phyloP scores from a whole-genome alignment of 2,329 filamentous ascomycete genomes.

The Lachnellula arida region DNA sequence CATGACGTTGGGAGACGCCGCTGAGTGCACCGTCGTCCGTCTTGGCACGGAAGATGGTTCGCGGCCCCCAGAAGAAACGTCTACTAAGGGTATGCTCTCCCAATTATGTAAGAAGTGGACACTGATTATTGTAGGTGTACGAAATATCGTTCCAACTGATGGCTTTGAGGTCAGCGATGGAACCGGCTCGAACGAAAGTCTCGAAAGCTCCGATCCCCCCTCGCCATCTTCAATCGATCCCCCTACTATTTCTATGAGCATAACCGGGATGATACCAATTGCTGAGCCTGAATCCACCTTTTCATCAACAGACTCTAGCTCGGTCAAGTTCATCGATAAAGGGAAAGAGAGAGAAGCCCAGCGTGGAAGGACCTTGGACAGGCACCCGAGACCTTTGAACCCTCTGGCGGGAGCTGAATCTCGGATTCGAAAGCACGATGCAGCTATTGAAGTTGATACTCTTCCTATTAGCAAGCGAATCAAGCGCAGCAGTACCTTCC shows the following conservation, averaged over 20 bases:
- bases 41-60: background rate
- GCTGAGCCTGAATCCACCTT: background rate
- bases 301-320: background rate
- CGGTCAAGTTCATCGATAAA: slow-evolving; percentile 3
- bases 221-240: background rate
- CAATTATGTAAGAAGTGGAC: background rate
- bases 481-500: slow-evolving; percentile 28
- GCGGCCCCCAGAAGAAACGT: background rate
- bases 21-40: slow-evolving; percentile 1
- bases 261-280: background rate
- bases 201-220: background rate
- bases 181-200: background rate
- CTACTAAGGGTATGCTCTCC: background rate
- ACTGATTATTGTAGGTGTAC: background rate
- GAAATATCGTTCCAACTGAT: background rate
- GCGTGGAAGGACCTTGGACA: slow-evolving; percentile 22
- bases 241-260: background rate
- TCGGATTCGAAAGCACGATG: slow-evolving; percentile 13
- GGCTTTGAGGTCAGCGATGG: background rate
- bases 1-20: slow-evolving; percentile 26
- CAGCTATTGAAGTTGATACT: slow-evolving; percentile 25
- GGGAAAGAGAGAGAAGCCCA: slow-evolving; percentile 16
- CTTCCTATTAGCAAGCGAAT: slow-evolving; percentile 19
- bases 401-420: slow-evolving; percentile 27
- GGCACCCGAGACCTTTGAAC: slow-evolving; percentile 18